Conservation (phyloP, 2,329 filamentous ascomycete genomes). For the Fusarium nelsonii region DNA sequence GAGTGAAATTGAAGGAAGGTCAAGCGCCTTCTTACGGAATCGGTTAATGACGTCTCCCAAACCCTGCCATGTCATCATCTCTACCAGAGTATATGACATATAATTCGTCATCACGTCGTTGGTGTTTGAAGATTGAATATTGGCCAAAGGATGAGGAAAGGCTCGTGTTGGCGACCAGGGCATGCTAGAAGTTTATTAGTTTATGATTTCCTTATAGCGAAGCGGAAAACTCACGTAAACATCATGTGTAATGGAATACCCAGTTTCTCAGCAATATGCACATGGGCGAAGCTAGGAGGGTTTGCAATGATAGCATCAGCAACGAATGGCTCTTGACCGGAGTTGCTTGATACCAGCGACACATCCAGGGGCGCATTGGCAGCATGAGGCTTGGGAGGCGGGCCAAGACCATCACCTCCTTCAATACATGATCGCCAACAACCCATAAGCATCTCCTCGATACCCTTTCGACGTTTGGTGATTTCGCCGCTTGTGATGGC, state of each 20-base stretch:
- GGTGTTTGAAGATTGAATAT: slow-evolving; percentile 80
- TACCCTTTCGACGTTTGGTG: slow-evolving; percentile 77
- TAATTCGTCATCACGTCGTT: slow-evolving; percentile 85
- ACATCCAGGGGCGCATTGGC: slow-evolving; percentile 61
- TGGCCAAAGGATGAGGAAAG: slow-evolving; percentile 88
- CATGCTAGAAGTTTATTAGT: slow-evolving; percentile 75
- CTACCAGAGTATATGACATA: slow-evolving; percentile 84
- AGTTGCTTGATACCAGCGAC: slow-evolving; percentile 53
- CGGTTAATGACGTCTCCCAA: slow-evolving; percentile 91
- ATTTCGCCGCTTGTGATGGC: slow-evolving; percentile 82
- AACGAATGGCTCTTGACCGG: slow-evolving; percentile 74
- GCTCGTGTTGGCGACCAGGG: slow-evolving; percentile 88
- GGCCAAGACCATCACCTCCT: slow-evolving; percentile 74
- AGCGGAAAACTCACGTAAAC: slow-evolving; percentile 77
- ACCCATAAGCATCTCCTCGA: slow-evolving; percentile 83
- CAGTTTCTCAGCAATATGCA: slow-evolving; percentile 80
- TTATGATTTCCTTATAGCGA: not conserved
- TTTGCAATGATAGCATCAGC: slow-evolving; percentile 86
- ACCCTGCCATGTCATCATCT: slow-evolving; percentile 94
- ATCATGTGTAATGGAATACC: slow-evolving; percentile 84
- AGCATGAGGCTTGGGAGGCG: slow-evolving; percentile 60
- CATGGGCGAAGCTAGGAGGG: slow-evolving; percentile 80
- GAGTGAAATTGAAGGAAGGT: slow-evolving; percentile 80
- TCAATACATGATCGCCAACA: slow-evolving; percentile 91
- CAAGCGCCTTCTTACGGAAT: slow-evolving; percentile 80